Base-by-base conservation (phyloP, 1,284 basidiomycete genomes). In the Rhizoctonia solani region DNA sequence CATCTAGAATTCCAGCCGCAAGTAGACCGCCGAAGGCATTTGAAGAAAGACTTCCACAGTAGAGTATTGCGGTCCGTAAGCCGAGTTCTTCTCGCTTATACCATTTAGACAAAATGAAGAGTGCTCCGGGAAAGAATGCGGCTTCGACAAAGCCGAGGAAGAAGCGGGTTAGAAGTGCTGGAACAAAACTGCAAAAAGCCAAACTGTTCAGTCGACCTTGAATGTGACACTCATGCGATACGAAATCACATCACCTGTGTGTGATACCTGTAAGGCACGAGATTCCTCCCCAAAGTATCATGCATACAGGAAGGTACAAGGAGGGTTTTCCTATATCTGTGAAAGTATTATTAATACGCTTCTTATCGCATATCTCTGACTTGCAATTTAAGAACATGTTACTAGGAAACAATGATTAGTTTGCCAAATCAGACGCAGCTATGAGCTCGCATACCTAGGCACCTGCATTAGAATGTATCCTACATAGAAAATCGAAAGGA, bases 21-120 rank as follows among this genome's bases (percentile, higher is more conserved):
- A 93, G 83, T n/a, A 93, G 79, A 0, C 89, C 81, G 13, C 92
- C 90, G 74, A 93, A 93, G 0, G 90, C 92, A 77, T 92, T 94
- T 68, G 87, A 88, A 70, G 92, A 85, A 54, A 93, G 79, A 73
- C 81, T 85, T 4, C 90, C 90, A 71, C 84, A 87, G 68, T 84
- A 87, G 16, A 95, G 82, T 54, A 90, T 78, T 8, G 90, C 87
- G 29, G 87, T 92, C 67, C 92, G 81, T 52, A 88, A 76, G 44
- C 87, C 88, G 32, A 90, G 79, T 73, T 90, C 89, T 34, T 78
- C 81, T 11, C 82, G 79, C 63, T 83, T 88, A 76, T 85, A 89
- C 88, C 88, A 86, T 76, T 87, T 90, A 0, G 88, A 88, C 19
- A 90, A 77, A 27, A 88, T 78, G 76, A 85, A 85, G 19, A 85